Evolutionary conservation across 78 protist species (phyloP).

Genomic region (Isochrysis galbana): DNA sequence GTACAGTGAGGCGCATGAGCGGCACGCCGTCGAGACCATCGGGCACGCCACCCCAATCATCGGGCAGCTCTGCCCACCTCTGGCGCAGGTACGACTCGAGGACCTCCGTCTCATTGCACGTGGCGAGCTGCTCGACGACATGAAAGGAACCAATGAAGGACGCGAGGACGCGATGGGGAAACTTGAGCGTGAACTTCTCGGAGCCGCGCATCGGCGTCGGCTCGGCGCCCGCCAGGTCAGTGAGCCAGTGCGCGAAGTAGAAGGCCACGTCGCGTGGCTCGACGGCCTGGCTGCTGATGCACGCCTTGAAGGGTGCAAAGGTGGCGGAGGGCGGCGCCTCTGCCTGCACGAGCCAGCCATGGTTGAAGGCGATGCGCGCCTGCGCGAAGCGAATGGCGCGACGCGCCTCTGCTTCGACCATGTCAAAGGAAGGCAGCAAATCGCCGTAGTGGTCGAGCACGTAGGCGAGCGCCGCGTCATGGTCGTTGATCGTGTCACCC

Average conservation of each 20-base stretch:
- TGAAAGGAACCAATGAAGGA: neutral
- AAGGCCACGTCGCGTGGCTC: neutral
- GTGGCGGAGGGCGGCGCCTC: neutral
- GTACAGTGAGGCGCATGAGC: neutral
- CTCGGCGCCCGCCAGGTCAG: slow-evolving; percentile 1
- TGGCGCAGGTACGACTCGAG: neutral
- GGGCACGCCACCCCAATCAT: neutral
- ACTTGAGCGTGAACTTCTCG: neutral
- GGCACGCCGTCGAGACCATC: neutral
- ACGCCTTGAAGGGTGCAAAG: neutral
- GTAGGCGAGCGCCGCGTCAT: neutral
- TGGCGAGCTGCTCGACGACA: neutral
- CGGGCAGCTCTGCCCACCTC: neutral
- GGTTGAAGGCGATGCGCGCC: neutral
- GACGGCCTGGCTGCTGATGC: neutral
- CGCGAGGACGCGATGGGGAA: neutral
- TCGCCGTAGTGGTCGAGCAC: neutral
- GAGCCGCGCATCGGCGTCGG: neutral
- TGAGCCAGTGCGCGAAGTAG: slow-evolving; percentile 14
- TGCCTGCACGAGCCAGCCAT: slow-evolving; percentile 14
- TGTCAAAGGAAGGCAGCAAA: neutral
- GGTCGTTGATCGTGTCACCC: neutral
- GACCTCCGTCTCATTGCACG: neutral
- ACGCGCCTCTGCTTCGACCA: neutral
- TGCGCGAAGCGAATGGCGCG: neutral